phyloP scores from a whole-genome alignment of 2,329 filamentous ascomycete genomes.

The Beauveria sp. region DNA sequence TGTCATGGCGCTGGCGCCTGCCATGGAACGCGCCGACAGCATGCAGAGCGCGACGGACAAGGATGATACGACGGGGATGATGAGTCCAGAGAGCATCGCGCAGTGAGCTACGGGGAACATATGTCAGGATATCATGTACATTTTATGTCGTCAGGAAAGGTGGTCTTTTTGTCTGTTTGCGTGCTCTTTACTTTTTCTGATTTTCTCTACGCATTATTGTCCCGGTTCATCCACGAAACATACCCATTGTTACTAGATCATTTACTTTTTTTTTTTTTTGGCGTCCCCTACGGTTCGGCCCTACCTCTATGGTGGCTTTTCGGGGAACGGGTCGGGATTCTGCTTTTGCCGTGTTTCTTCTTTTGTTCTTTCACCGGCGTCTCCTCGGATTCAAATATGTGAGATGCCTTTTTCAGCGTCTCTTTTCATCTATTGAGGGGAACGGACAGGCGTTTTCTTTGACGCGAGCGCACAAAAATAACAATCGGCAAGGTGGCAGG shows the following conservation, averaged over 20 bases:
- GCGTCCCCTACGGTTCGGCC: neutral
- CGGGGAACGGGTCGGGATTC: neutral
- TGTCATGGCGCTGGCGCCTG: conserved; percentile 32
- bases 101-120: conserved; percentile 19
- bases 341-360: too few species aligned
- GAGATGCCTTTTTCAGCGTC: too few species aligned
- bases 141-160: neutral
- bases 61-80: conserved; percentile 65
- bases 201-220: neutral
- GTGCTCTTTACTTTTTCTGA: neutral
- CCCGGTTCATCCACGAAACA: neutral
- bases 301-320: neutral
- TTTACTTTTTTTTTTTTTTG: neutral
- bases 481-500: too few species aligned
- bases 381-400: too few species aligned
- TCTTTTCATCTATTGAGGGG: neutral
- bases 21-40: conserved; percentile 53
- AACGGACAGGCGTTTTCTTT: neutral
- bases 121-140: conserved; percentile 1
- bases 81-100: conserved; percentile 74
- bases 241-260: conserved; percentile 7
- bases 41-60: conserved; percentile 59
- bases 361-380: neutral
- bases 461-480: neutral
- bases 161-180: neutral